Evolutionary conservation across 148 eudicot genomes (phyloP).

Genomic region (Simmondsia chinensis): DNA sequence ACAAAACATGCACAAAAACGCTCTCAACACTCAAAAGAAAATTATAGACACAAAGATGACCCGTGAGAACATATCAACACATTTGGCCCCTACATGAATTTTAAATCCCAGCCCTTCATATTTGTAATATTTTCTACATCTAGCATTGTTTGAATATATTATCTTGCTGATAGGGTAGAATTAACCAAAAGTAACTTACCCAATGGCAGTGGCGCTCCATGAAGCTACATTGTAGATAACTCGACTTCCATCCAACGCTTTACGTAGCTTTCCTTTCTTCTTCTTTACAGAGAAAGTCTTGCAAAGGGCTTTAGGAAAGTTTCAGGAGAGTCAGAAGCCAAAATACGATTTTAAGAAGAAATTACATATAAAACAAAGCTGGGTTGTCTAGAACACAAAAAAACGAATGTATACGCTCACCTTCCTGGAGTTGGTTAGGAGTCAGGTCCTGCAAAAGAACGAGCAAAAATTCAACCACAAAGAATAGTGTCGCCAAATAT

Average conservation of each 20-base stretch:
- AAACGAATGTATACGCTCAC: constrained; percentile 25
- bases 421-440: constrained; percentile 75
- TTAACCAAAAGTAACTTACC: constrained; percentile 33
- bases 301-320: constrained; percentile 56
- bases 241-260: constrained; percentile 95
- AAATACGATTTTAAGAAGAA: background rate
- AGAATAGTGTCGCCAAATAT: no score
- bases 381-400: background rate
- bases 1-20: background rate
- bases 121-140: no score
- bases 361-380: background rate
- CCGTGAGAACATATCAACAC: no score
- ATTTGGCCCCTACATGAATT: no score
- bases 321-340: background rate
- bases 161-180: no score
- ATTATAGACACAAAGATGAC: background rate
- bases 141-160: no score
- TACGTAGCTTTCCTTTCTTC: constrained; percentile 87
- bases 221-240: constrained; percentile 94
- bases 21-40: background rate
- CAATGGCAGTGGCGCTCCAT: constrained; percentile 98
- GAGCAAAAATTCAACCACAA: constrained; percentile 1
- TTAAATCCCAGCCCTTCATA: no score
- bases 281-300: constrained; percentile 77
- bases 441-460: constrained; percentile 53